phyloP scores from a whole-genome alignment of 768 basidiomycete genomes.

The Hebeloma cylindrosporum region DNA sequence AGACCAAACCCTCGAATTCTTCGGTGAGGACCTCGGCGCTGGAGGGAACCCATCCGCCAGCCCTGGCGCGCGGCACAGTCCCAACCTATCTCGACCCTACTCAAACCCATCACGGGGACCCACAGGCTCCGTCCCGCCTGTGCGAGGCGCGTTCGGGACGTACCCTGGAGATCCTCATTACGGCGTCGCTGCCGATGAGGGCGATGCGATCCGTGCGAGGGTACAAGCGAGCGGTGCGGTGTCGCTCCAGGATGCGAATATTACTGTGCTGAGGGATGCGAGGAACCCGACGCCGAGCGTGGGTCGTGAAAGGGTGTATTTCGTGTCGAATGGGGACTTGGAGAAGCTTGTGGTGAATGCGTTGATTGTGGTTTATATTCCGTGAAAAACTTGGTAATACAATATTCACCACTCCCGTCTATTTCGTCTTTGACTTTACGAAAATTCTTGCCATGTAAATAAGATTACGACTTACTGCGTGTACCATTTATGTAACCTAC shows the following conservation, averaged over 20 bases:
- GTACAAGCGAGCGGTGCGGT: slow-evolving; percentile 73
- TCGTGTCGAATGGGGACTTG: slow-evolving; percentile 63
- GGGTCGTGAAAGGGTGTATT: slow-evolving; percentile 68
- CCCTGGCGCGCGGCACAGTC: slow-evolving; percentile 22
- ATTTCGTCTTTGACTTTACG: neutral
- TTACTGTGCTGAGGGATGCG: slow-evolving; percentile 58
- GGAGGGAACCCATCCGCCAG: slow-evolving; percentile 18
- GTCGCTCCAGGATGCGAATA: slow-evolving; percentile 59
- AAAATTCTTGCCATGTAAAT: neutral
- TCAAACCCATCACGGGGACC: slow-evolving; percentile 28
- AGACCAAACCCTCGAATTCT: slow-evolving; percentile 66
- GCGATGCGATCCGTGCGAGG: slow-evolving; percentile 44
- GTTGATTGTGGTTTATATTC: slow-evolving; percentile 69
- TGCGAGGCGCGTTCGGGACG: slow-evolving; percentile 47
- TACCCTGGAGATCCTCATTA: slow-evolving; percentile 36
- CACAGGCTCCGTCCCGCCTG: slow-evolving; percentile 31
- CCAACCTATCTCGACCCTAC: too few relatives aligned
- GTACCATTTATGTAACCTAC: too few relatives aligned
- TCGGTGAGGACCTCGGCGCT: slow-evolving; percentile 44
- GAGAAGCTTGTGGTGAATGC: slow-evolving; percentile 77
- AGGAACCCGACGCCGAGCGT: slow-evolving; percentile 40
- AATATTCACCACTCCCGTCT: neutral
- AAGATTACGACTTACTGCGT: too few relatives aligned
- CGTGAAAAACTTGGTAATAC: slow-evolving; percentile 22
- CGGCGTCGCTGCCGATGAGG: slow-evolving; percentile 30